Evolutionary conservation across 495 filamentous ascomycete species (phyloP).

Genomic region (Hypoxylon trugodes): DNA sequence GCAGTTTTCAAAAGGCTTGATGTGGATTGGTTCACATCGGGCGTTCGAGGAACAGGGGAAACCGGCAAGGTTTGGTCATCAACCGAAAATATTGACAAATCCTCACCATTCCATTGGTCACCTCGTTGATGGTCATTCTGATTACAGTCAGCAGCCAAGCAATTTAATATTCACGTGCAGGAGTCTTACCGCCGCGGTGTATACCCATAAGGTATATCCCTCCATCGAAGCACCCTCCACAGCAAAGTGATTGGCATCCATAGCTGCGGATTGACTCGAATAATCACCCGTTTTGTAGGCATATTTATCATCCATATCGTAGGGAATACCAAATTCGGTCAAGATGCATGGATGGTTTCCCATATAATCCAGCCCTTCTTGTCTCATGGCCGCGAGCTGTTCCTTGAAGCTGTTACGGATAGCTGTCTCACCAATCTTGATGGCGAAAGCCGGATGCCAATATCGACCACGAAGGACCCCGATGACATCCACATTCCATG

Average conservation of each 20-base stretch:
- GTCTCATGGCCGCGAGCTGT: constrained; percentile 84
- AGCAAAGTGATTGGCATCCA: constrained; percentile 97
- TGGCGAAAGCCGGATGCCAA: constrained; percentile 82
- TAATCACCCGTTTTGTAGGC: constrained; percentile 98
- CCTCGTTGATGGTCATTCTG: constrained; percentile 89
- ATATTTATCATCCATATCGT: constrained; percentile 96
- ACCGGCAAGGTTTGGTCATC: constrained; percentile 79
- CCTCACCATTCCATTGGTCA: constrained; percentile 97
- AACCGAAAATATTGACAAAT: constrained; percentile 85
- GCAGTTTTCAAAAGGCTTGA: constrained; percentile 44
- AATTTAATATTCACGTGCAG: neutral
- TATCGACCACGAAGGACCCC: constrained; percentile 91
- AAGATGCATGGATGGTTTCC: constrained; percentile 90
- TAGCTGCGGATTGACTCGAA: constrained; percentile 87
- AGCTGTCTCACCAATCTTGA: constrained; percentile 92
- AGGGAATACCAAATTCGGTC: constrained; percentile 96
- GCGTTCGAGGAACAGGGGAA: constrained; percentile 52
- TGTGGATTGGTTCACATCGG: constrained; percentile 50
- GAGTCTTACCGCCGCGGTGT: constrained; percentile 69
- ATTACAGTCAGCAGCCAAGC: constrained; percentile 11
- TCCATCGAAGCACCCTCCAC: constrained; percentile 81
- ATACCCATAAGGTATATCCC: constrained; percentile 91
- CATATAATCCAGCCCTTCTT: constrained; percentile 91
- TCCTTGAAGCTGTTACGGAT: constrained; percentile 94
- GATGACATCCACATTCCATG: constrained; percentile 96